These are phyloP conservation scores for Aspergillus sergii DNA, from an alignment of 2,329 filamentous ascomycete species.

Conservation along the genomic window DNA sequence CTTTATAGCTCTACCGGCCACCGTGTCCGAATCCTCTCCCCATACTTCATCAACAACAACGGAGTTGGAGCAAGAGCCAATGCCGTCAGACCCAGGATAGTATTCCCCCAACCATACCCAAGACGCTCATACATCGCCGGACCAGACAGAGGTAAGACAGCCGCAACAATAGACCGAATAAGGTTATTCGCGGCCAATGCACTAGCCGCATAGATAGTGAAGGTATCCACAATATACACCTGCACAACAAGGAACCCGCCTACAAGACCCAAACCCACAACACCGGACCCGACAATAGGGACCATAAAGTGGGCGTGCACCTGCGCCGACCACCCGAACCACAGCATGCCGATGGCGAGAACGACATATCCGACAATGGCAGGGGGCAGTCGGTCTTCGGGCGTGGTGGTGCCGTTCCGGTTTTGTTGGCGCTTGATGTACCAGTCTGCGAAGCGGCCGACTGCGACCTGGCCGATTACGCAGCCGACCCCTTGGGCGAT, in stretches of 20 bases:
- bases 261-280: conserved; percentile 27
- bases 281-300: conserved; percentile 24
- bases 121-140: conserved; percentile 38
- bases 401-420: conserved; percentile 2
- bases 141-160: conserved; percentile 45
- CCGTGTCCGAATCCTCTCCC: not conserved
- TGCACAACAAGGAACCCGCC: conserved; percentile 5
- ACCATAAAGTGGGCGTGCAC: conserved; percentile 24
- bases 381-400: conserved; percentile 10
- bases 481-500: conserved; percentile 57
- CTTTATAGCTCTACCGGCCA: not conserved
- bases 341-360: conserved; percentile 10
- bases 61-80: conserved; percentile 36
- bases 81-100: conserved; percentile 20
- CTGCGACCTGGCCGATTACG: not conserved
- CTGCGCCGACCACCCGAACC: conserved; percentile 27
- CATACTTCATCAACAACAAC: conserved; percentile 25
- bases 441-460: conserved; percentile 11
- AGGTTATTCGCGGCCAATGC: conserved; percentile 18
- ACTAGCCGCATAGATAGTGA: conserved; percentile 19
- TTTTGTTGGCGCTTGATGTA: not conserved
- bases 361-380: not conserved
- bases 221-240: conserved; percentile 21
- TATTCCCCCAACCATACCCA: conserved; percentile 47
- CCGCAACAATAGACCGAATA: conserved; percentile 40